Conservation (phyloP, 345 rosid species). For the Bruguiera parviflora region DNA sequence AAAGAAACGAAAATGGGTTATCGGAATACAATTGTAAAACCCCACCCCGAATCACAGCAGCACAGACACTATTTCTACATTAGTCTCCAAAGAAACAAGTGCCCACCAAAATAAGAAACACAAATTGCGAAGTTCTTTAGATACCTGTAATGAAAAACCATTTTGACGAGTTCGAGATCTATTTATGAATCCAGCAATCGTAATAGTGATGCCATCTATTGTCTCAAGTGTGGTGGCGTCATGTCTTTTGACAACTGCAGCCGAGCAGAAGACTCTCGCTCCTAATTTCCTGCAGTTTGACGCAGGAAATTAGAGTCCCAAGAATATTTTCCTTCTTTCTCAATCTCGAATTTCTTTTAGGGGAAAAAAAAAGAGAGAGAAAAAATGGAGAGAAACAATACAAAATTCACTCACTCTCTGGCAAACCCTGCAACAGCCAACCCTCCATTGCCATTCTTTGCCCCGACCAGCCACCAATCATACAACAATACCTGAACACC, state of each 20-base stretch:
- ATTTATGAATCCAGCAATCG: conserved; percentile 39
- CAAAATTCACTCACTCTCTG: conserved; percentile 23
- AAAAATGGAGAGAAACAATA: background rate
- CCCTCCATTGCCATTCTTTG: conserved; percentile 17
- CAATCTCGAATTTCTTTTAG: background rate
- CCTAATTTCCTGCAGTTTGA: conserved; percentile 21
- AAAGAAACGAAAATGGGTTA: too few species aligned
- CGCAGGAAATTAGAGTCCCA: background rate
- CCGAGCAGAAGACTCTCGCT: conserved; percentile 37
- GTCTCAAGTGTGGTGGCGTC: conserved; percentile 42
- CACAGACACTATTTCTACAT: too few species aligned
- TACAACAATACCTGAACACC: conserved; percentile 28
- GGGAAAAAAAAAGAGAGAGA: background rate
- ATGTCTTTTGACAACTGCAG: conserved; percentile 41
- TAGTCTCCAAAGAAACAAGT: too few species aligned
- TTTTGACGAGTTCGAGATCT: conserved; percentile 34
- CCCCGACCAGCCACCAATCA: conserved; percentile 41
- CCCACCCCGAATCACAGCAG: too few species aligned
- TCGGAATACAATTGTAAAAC: too few species aligned
- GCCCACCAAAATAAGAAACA: too few species aligned
- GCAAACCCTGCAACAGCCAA: conserved; percentile 41
- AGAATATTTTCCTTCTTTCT: background rate
- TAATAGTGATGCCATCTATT: conserved; percentile 40
- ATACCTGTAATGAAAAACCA: conserved; percentile 46
- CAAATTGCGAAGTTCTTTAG: background rate